Evolutionary conservation across 1,139 yeast species (phyloP).

Genomic region (Groenewaldozyma sp.): DNA sequence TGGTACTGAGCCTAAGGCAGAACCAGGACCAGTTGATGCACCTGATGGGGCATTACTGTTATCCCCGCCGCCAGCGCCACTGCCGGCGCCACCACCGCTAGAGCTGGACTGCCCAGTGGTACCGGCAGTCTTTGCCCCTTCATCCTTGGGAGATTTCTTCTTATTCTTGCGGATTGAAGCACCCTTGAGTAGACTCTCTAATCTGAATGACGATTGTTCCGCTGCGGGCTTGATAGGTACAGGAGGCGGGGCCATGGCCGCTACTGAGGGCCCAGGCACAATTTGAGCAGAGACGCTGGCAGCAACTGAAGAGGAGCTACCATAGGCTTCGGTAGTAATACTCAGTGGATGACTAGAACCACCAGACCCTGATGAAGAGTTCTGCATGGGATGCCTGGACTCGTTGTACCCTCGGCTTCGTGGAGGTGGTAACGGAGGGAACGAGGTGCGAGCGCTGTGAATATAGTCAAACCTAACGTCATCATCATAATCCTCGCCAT

Average conservation of each 20-base stretch:
- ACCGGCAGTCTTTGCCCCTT: neutral
- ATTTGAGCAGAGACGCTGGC: neutral
- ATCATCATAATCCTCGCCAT: neutral
- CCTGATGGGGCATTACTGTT: neutral
- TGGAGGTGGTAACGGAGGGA: constrained; percentile 2
- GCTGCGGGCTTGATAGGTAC: constrained; percentile 3
- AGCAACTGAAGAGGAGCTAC: neutral
- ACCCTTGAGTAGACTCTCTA: constrained; percentile 26
- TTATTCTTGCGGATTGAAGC: constrained; percentile 23
- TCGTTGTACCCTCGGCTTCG: neutral
- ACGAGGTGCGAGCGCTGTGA: neutral
- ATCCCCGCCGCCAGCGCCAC: neutral
- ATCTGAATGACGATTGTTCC: constrained; percentile 25
- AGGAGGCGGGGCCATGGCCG: constrained; percentile 1
- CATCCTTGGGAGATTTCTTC: constrained; percentile 11
- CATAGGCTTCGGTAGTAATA: neutral
- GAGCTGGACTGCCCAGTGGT: neutral
- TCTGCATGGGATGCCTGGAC: neutral
- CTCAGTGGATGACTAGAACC: neutral
- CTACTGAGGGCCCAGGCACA: neutral
- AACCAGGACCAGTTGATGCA: too few relatives aligned
- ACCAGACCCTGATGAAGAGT: too few relatives aligned
- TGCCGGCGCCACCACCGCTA: neutral
- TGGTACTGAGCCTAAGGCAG: too few relatives aligned
- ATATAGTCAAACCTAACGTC: neutral